Conservation (phyloP, 441 rosid species). For the Eutrema salsugineum region DNA sequence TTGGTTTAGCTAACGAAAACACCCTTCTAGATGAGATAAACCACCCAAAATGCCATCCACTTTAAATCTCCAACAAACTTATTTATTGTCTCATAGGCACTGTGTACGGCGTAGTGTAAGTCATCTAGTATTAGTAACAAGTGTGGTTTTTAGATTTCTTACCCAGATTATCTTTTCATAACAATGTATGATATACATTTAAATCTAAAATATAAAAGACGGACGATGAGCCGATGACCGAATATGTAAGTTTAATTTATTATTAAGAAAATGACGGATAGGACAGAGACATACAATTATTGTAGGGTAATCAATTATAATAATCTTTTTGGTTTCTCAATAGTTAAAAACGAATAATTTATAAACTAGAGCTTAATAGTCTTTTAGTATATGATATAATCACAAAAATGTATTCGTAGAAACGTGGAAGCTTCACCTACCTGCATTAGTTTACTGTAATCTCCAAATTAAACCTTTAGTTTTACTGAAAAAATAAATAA, state of each 20-base stretch:
- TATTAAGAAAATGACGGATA: too few species aligned
- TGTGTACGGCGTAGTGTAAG: not conserved
- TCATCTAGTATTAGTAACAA: not conserved
- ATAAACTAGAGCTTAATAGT: not conserved
- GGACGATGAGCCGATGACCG: too few species aligned
- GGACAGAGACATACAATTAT: too few species aligned
- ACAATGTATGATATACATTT: not conserved
- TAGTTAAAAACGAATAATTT: not conserved
- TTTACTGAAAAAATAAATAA: not conserved
- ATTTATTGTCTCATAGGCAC: not conserved
- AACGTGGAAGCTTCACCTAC: constrained; percentile 18
- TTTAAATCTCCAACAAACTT: constrained; percentile 5
- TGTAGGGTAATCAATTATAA: constrained; percentile 9
- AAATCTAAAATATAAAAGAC: too few species aligned
- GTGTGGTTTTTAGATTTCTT: not conserved
- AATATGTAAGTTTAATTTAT: too few species aligned
- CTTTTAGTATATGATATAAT: not conserved
- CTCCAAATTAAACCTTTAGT: not conserved
- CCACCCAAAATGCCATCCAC: constrained; percentile 17
- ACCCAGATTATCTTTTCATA: not conserved
- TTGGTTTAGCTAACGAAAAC: not conserved
- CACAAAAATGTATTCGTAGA: not conserved
- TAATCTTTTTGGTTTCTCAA: not conserved
- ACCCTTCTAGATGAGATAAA: not conserved
- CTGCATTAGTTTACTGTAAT: constrained; percentile 3